These are phyloP conservation scores for Aspergillus saccharolyticus DNA, from an alignment of 495 filamentous ascomycete genomes.

Conservation along the genomic window DNA sequence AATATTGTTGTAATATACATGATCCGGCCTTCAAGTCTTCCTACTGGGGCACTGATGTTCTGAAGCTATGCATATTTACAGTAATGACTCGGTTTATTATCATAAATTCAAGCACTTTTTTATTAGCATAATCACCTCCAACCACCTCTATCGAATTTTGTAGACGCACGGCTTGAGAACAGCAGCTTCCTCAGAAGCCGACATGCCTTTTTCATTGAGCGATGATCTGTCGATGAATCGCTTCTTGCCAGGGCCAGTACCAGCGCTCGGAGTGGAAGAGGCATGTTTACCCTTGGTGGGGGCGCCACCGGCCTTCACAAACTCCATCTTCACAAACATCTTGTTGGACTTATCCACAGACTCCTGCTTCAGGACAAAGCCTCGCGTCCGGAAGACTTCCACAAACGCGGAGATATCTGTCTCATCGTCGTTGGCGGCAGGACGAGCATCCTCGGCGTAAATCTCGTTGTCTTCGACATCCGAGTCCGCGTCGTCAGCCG, in stretches of 20 bases:
- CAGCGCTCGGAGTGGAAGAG: slow-evolving; percentile 27
- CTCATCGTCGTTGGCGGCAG: slow-evolving; percentile 41
- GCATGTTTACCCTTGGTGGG: slow-evolving; percentile 67
- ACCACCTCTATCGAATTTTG: slow-evolving; percentile 66
- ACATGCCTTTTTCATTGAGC: slow-evolving; percentile 47
- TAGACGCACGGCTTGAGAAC: slow-evolving; percentile 97
- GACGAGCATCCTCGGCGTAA: slow-evolving; percentile 45
- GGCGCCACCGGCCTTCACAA: slow-evolving; percentile 66
- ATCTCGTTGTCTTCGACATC: slow-evolving; percentile 44
- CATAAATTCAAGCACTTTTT: neutral
- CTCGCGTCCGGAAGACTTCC: slow-evolving; percentile 68
- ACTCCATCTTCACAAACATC: slow-evolving; percentile 97
- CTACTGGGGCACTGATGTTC: neutral
- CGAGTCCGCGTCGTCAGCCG: slow-evolving; percentile 31
- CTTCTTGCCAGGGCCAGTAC: slow-evolving; percentile 46
- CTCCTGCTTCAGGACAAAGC: slow-evolving; percentile 64
- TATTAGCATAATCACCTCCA: too few species aligned
- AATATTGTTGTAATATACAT: neutral
- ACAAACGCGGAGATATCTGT: slow-evolving; percentile 89
- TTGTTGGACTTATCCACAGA: slow-evolving; percentile 80
- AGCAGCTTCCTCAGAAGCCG: slow-evolving; percentile 53
- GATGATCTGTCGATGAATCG: slow-evolving; percentile 54
- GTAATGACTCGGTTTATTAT: neutral
- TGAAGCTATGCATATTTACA: neutral
- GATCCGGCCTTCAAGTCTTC: too few species aligned